phyloP scores from a whole-genome alignment of 805 yeast genomes.

The Yamadazyma sp. region DNA sequence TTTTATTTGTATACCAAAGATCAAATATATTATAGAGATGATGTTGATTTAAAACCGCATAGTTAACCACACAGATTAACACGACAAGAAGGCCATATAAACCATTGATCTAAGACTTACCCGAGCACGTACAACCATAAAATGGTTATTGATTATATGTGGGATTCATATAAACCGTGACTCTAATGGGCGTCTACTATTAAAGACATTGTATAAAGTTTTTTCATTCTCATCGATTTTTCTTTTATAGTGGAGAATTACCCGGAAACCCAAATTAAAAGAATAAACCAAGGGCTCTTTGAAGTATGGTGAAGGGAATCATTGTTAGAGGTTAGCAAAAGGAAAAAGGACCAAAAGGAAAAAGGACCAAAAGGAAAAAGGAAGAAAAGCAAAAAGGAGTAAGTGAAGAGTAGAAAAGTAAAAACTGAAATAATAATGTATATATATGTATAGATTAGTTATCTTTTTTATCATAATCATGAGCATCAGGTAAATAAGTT shows the following conservation, averaged over 20 bases:
- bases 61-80: constrained; percentile 52
- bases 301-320: too few species aligned
- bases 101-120: constrained; percentile 77
- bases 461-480: constrained; percentile 51
- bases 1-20: too few species aligned
- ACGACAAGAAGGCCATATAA: constrained; percentile 49
- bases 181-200: constrained; percentile 81
- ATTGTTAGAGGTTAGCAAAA: too few species aligned
- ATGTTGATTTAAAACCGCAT: constrained; percentile 79
- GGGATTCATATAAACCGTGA: constrained; percentile 56
- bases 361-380: too few species aligned
- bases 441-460: constrained; percentile 6
- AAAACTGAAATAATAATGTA: too few species aligned
- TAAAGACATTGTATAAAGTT: constrained; percentile 41
- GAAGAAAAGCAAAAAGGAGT: too few species aligned
- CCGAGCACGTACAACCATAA: constrained; percentile 80
- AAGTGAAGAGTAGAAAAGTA: too few species aligned
- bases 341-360: too few species aligned
- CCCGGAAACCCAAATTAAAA: too few species aligned
- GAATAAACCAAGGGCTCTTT: too few species aligned
- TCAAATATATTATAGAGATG: not conserved
- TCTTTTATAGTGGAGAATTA: constrained; percentile 2
- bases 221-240: not conserved
- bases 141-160: constrained; percentile 46
- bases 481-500: constrained; percentile 52